Evolutionary conservation across 257 asterid species (phyloP).

Genomic region (Fraxinus americana): DNA sequence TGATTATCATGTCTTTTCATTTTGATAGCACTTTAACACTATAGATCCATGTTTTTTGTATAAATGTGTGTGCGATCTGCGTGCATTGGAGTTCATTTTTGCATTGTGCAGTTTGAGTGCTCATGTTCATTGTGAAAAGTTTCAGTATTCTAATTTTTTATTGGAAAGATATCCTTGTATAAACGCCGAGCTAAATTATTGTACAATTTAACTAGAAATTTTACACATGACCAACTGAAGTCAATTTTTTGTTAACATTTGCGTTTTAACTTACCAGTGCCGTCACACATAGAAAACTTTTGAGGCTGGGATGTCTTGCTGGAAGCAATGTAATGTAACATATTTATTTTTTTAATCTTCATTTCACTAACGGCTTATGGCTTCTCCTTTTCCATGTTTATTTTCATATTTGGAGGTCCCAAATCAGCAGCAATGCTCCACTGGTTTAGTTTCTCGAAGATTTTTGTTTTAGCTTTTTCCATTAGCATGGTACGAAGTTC

Average conservation of each 20-base stretch:
- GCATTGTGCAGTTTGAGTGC: no score
- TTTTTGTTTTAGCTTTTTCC: slow-evolving; percentile 46
- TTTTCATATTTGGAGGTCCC: slow-evolving; percentile 28
- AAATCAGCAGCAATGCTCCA: slow-evolving; percentile 32
- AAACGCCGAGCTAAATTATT: no score
- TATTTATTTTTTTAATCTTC: slow-evolving; percentile 17
- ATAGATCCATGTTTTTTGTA: no score
- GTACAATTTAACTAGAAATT: no score
- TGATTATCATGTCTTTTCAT: no score
- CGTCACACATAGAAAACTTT: slow-evolving; percentile 26
- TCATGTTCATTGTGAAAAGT: no score
- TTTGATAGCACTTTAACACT: no score
- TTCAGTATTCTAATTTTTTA: no score
- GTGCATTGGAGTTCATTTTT: no score
- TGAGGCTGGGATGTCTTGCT: slow-evolving; percentile 22
- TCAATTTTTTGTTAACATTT: slow-evolving; percentile 23
- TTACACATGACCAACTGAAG: no score
- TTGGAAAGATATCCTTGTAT: no score
- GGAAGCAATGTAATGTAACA: slow-evolving; percentile 1
- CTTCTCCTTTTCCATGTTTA: slow-evolving; percentile 19
- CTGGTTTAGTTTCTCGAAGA: slow-evolving; percentile 39
- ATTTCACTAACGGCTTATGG: slow-evolving; percentile 12
- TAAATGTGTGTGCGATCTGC: no score
- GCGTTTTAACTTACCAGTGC: slow-evolving; percentile 21
- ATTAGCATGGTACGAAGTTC: slow-evolving; percentile 39